phyloP scores from a whole-genome alignment of 2,329 filamentous ascomycete genomes.

The Claviceps humidiphila region DNA sequence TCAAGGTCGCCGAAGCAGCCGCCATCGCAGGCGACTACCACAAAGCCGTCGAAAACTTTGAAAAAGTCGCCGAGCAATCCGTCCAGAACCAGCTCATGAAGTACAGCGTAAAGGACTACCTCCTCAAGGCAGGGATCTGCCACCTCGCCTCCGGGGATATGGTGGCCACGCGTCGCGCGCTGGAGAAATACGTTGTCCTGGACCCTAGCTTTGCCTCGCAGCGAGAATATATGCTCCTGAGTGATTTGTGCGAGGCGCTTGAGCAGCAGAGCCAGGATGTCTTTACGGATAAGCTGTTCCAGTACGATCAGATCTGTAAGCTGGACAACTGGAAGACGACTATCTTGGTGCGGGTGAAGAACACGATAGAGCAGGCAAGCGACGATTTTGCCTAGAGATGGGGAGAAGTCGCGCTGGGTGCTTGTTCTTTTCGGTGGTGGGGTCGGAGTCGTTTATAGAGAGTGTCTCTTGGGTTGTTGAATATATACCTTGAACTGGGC shows the following conservation, averaged over 20 bases:
- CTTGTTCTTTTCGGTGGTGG: not conserved
- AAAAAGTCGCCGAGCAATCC: conserved; percentile 65
- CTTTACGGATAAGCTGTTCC: conserved; percentile 76
- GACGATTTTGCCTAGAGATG: conserved; percentile 28
- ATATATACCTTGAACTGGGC: not conserved
- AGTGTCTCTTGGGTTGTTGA: not conserved
- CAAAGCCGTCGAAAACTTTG: conserved; percentile 69
- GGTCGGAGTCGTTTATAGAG: not conserved
- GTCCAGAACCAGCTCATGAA: conserved; percentile 87
- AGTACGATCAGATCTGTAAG: conserved; percentile 85
- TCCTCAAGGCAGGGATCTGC: conserved; percentile 88
- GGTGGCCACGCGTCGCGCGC: conserved; percentile 63
- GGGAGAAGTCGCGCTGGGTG: not conserved
- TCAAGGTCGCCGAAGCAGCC: conserved; percentile 81
- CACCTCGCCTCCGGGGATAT: conserved; percentile 63
- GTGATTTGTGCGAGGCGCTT: conserved; percentile 62
- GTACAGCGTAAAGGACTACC: conserved; percentile 90
- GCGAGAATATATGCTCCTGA: conserved; percentile 69
- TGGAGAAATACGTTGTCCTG: conserved; percentile 70
- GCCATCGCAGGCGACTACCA: conserved; percentile 75
- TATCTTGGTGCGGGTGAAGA: conserved; percentile 70
- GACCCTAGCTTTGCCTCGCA: conserved; percentile 66
- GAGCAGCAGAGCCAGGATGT: conserved; percentile 67
- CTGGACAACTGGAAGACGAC: conserved; percentile 96
- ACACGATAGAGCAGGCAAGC: conserved; percentile 51